Percentiles rank a stretch among this genome's conserved stretches.
These are phyloP conservation scores for Plasmodium chabaudi DNA, from an alignment of 169 alveolate genomes.

Conservation along the genomic window DNA sequence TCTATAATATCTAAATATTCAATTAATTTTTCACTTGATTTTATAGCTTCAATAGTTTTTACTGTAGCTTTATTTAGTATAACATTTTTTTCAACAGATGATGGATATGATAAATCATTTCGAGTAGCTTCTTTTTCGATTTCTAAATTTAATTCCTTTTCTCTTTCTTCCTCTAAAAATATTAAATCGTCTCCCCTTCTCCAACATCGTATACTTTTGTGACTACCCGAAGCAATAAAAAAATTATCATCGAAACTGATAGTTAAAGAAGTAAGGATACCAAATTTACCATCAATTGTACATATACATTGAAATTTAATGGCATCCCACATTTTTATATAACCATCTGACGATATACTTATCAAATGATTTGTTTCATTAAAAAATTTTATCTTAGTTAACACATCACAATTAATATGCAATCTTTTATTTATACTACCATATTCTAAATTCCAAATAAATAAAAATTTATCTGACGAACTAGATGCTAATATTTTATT, in stretches of 20 bases:
- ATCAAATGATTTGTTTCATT: slow-evolving; percentile 66
- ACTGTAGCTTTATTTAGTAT: slow-evolving; percentile 84
- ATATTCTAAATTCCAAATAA: slow-evolving; percentile 91
- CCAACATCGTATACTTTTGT: slow-evolving; percentile 87
- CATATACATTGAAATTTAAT: slow-evolving; percentile 81
- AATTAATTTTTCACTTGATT: slow-evolving; percentile 86
- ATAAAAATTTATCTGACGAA: slow-evolving; percentile 87
- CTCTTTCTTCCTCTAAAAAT: slow-evolving; percentile 87
- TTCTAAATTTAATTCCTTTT: slow-evolving; percentile 87
- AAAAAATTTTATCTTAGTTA: slow-evolving; percentile 70
- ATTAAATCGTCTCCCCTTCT: slow-evolving; percentile 84
- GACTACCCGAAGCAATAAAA: slow-evolving; percentile 80
- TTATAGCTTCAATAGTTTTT: slow-evolving; percentile 86
- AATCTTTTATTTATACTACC: slow-evolving; percentile 86
- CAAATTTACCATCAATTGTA: slow-evolving; percentile 79
- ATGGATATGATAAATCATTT: slow-evolving; percentile 83
- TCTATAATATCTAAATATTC: slow-evolving; percentile 78
- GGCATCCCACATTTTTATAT: slow-evolving; percentile 87
- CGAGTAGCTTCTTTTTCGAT: slow-evolving; percentile 86
- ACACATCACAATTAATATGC: slow-evolving; percentile 79
- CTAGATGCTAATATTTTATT: slow-evolving; percentile 87
- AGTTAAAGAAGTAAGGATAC: slow-evolving; percentile 73
- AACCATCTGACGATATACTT: slow-evolving; percentile 84
- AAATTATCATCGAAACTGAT: slow-evolving; percentile 77
- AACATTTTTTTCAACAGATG: slow-evolving; percentile 81